Conservation (phyloP, 306 rosid genomes). For the Ceratonia siliqua region DNA sequence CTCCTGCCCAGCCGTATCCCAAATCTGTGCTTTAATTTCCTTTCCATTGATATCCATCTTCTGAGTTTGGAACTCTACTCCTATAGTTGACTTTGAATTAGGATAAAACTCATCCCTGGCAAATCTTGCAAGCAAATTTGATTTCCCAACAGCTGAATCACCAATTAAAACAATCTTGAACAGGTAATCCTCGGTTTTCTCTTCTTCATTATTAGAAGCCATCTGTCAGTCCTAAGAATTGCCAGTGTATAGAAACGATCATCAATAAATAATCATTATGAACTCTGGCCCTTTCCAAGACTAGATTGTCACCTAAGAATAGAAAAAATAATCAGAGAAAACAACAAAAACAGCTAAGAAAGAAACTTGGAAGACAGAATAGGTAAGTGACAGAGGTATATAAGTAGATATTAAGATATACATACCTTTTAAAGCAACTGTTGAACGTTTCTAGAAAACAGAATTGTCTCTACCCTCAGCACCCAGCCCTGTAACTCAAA, state of each 20-base stretch:
- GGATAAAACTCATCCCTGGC: conserved; percentile 76
- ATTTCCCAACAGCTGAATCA: conserved; percentile 75
- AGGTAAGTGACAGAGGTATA: conserved; percentile 25
- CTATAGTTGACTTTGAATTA: conserved; percentile 71
- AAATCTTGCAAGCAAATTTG: conserved; percentile 75
- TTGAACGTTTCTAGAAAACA: conserved; percentile 19
- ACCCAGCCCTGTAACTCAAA: conserved; percentile 27
- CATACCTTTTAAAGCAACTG: conserved; percentile 39
- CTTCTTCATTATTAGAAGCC: conserved; percentile 61
- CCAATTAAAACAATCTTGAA: conserved; percentile 79
- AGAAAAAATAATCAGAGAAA: conserved; percentile 39
- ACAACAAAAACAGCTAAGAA: conserved; percentile 10
- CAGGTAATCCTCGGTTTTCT: conserved; percentile 71
- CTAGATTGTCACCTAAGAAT: conserved; percentile 28
- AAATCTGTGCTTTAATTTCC: conserved; percentile 75
- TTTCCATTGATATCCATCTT: conserved; percentile 68
- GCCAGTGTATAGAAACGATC: conserved; percentile 40
- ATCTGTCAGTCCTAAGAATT: conserved; percentile 40
- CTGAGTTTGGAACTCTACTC: conserved; percentile 79
- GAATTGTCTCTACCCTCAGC: conserved; percentile 40
- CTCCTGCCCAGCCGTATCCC: conserved; percentile 86
- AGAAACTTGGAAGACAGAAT: conserved; percentile 38
- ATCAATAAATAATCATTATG: conserved; percentile 35
- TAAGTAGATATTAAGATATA: conserved; percentile 30
- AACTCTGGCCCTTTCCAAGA: conserved; percentile 28